Conservation (phyloP, 108 stramenopile species). For the Pseudonitzschia multistriata region DNA sequence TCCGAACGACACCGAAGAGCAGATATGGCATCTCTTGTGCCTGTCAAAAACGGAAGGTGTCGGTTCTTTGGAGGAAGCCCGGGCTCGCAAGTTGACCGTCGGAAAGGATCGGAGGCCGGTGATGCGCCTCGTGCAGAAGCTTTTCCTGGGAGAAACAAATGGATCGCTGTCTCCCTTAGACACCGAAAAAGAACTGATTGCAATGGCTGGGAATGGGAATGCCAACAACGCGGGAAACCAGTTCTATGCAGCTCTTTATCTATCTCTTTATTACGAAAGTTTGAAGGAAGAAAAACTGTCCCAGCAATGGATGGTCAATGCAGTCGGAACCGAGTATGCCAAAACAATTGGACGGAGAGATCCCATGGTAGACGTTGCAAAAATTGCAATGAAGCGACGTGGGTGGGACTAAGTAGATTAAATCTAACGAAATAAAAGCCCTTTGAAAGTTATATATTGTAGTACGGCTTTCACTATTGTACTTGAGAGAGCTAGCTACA, state of each 20-base stretch:
- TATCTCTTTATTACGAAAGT: conserved; percentile 52
- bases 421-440: not conserved
- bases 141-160: not conserved
- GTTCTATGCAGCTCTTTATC: conserved; percentile 71
- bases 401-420: not conserved
- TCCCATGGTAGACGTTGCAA: conserved; percentile 75
- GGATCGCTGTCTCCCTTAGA: not conserved
- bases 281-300: conserved; percentile 9
- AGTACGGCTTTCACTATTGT: not conserved
- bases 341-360: conserved; percentile 48
- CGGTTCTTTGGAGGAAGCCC: conserved; percentile 34
- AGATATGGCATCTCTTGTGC: conserved; percentile 82
- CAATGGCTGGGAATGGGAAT: not conserved
- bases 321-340: conserved; percentile 55
- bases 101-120: conserved; percentile 62
- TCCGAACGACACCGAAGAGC: conserved; percentile 71
- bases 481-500: not conserved
- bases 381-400: conserved; percentile 32
- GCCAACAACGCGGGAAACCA: conserved; percentile 52
- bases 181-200: not conserved
- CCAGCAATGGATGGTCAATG: conserved; percentile 53
- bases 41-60: conserved; percentile 35
- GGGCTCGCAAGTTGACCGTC: conserved; percentile 53
- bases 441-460: not conserved
- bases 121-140: conserved; percentile 37